Base-by-base conservation (phyloP, 202 grass and related monocot species). In the Hordeum pubiflorum region DNA sequence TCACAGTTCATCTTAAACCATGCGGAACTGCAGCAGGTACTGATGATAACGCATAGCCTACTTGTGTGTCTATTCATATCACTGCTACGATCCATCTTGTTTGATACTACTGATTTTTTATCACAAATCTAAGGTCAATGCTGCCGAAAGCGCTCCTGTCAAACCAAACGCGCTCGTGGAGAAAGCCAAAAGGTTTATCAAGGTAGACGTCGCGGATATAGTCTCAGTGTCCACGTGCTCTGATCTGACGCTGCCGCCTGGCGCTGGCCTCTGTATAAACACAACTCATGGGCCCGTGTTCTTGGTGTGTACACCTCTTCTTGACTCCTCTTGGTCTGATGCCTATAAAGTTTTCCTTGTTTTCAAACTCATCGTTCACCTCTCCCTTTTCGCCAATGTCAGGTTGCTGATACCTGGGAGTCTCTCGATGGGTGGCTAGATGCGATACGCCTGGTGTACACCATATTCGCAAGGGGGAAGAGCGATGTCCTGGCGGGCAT, bases 381-480 rank as follows among this genome's bases (percentile, higher is more conserved):
- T 71, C 66, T 17, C 17, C 0, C 3, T 36, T 65, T 10, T 37
- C 0, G 15, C 10, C 8, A 1, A 1, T 78, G 18, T 18, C 78
- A 94, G 92, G 92, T 91, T 77, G 92, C 92, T 13, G 92, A 91
- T 66, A 91, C 86, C 27, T 87, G 89, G 92, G 92, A 94, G 11
- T 84, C 87, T 17, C 74, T 91, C 13, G 87, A 91, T 75, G 86
- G 89, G 21, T 94, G 92, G 92, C 62, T 91, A 23, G 92, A 94
- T 69, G 92, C 92, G 46, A 94, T 91, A 40, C 83, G 89, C 8
- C 83, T 94, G 9, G 84, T 94, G 62, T 91, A 94, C 78, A 94
- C 89, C 44, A 91, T 94, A 33, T 91, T 87, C 37, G 92, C 92
- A 14, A 89, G 86, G 85, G 89, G 86, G 50, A 91, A 89, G 75